Percentiles rank a stretch among this genome's conserved stretches.
Conservation (phyloP, 73 alveolate genomes). For the Paramecium sexaurelia region DNA sequence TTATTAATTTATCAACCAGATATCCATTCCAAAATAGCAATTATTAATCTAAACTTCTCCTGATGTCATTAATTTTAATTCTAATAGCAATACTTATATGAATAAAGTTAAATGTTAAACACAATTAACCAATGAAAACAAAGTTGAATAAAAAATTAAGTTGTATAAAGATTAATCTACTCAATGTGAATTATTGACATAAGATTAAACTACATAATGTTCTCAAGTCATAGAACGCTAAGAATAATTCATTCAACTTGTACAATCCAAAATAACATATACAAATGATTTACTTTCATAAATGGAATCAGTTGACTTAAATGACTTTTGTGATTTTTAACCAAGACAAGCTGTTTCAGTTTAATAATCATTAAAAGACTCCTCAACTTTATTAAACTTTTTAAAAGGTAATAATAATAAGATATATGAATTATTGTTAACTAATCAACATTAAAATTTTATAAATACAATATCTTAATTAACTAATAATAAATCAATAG, state of each 20-base stretch:
- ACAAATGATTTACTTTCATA: background rate
- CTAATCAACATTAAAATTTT: background rate
- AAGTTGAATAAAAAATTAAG: background rate
- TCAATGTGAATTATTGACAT: background rate
- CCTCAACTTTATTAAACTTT: background rate
- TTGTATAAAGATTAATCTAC: background rate
- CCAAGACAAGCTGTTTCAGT: background rate
- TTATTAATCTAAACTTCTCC: background rate
- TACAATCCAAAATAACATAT: background rate
- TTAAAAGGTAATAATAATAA: background rate
- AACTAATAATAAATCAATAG: background rate
- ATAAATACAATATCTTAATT: background rate
- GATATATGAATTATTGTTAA: background rate
- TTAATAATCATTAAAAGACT: background rate
- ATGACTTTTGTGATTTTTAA: background rate
- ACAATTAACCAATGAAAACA: background rate
- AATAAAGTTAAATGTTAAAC: background rate
- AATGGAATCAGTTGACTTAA: conserved; percentile 1
- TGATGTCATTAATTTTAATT: background rate
- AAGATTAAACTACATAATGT: background rate
- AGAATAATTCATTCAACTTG: background rate
- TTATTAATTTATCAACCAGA: background rate
- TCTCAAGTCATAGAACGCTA: background rate
- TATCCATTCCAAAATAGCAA: conserved; percentile 2
- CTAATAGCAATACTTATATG: background rate